Evolutionary conservation across 768 basidiomycete species (phyloP).

Genomic region (Porphyrellus cyaneotinctus): DNA sequence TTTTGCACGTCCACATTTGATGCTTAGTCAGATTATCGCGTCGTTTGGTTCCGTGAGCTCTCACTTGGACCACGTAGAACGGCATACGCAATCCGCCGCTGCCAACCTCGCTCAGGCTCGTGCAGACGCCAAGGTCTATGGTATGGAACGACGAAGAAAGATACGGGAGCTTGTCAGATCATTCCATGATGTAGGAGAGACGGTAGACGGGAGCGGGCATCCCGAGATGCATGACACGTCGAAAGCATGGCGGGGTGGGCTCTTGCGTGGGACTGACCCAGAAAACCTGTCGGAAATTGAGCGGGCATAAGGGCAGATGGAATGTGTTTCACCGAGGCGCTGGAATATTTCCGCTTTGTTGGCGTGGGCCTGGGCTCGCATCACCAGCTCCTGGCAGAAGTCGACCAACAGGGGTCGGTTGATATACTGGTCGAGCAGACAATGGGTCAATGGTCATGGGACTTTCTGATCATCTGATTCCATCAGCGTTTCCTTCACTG

Average conservation of each 20-base stretch:
- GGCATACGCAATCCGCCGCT: conserved; percentile 47
- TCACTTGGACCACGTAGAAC: conserved; percentile 35
- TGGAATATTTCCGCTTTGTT: neutral
- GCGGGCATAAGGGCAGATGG: neutral
- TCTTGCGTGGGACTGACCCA: neutral
- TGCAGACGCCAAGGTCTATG: conserved; percentile 51
- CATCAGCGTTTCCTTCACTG: neutral
- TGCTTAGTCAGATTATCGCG: conserved; percentile 2
- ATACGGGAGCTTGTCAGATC: conserved; percentile 47
- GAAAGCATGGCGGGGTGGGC: neutral
- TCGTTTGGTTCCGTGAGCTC: conserved; percentile 12
- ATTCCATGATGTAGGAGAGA: conserved; percentile 15
- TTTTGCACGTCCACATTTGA: neutral
- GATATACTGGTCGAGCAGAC: neutral
- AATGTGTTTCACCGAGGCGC: neutral
- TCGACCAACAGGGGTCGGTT: neutral
- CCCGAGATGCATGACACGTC: neutral
- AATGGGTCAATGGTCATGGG: neutral
- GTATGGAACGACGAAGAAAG: conserved; percentile 48
- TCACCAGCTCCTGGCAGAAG: neutral
- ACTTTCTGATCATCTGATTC: neutral
- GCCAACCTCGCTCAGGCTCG: conserved; percentile 58
- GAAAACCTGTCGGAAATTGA: neutral
- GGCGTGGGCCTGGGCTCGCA: neutral
- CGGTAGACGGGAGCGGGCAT: neutral